Evolutionary conservation across 176 grass and related monocot genomes (phyloP).

Genomic region (Eleusine coracana): DNA sequence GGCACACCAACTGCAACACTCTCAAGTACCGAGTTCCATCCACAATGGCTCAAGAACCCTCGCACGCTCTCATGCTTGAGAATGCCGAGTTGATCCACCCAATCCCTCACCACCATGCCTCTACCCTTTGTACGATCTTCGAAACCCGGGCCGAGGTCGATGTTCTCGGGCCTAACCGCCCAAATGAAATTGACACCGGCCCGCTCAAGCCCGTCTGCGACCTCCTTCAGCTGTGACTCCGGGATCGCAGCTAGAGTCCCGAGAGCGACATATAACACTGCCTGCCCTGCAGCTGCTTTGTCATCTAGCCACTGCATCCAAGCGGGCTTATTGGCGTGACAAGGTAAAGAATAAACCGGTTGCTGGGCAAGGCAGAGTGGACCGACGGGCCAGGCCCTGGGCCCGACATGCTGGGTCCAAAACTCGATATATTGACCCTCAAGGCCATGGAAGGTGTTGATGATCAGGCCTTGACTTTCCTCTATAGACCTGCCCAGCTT

Average conservation of each 20-base stretch:
- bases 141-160: slow-evolving; percentile 34
- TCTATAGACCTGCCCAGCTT: slow-evolving; percentile 6
- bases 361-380: slow-evolving; percentile 54
- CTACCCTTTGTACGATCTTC: slow-evolving; percentile 33
- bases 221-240: slow-evolving; percentile 41
- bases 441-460: slow-evolving; percentile 62
- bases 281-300: slow-evolving; percentile 21
- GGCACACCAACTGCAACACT: slow-evolving; percentile 44
- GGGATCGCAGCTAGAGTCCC: slow-evolving; percentile 47
- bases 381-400: slow-evolving; percentile 42
- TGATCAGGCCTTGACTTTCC: slow-evolving; percentile 39
- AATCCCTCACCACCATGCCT: slow-evolving; percentile 53
- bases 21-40: slow-evolving; percentile 80
- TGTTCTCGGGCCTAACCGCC: slow-evolving; percentile 39
- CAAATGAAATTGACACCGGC: slow-evolving; percentile 57
- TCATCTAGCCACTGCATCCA: slow-evolving; percentile 59
- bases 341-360: rapidly evolving
- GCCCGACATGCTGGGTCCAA: slow-evolving; percentile 16
- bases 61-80: slow-evolving; percentile 40
- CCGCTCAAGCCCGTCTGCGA: slow-evolving; percentile 45
- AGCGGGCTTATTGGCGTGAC: background rate
- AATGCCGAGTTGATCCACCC: slow-evolving; percentile 63
- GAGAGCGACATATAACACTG: slow-evolving; percentile 61
- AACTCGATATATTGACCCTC: slow-evolving; percentile 52
- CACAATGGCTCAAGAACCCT: slow-evolving; percentile 69